A percentile compares a stretch with the other conserved stretches of the same genome.
These are phyloP conservation scores for Fomes fomentarius DNA, from an alignment of 1,284 basidiomycete genomes.

Conservation along the genomic window DNA sequence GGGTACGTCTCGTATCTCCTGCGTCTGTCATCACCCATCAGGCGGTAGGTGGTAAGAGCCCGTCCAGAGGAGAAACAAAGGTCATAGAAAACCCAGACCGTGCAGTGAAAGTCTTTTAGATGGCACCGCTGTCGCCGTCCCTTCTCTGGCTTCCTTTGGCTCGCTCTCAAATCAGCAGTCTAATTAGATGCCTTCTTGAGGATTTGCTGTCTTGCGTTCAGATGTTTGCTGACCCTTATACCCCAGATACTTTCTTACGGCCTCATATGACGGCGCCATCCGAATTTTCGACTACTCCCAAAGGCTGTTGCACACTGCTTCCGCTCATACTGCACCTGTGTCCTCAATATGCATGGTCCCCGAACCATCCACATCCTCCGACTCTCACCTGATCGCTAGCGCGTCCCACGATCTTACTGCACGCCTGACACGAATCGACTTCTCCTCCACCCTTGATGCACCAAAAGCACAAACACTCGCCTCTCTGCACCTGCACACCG, in stretches of 20 bases:
- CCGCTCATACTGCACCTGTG: slow-evolving; percentile 68
- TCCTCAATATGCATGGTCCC: slow-evolving; percentile 72
- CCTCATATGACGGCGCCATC: slow-evolving; percentile 80
- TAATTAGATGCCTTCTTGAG: too few species aligned
- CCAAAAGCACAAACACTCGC: slow-evolving; percentile 49
- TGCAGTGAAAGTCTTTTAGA: too few species aligned
- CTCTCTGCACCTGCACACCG: slow-evolving; percentile 76
- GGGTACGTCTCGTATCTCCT: slow-evolving; percentile 72
- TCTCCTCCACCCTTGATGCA: slow-evolving; percentile 33
- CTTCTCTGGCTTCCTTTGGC: too few species aligned
- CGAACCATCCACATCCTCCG: slow-evolving; percentile 33
- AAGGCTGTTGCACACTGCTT: slow-evolving; percentile 51
- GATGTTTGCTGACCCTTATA: not conserved
- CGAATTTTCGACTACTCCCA: slow-evolving; percentile 77
- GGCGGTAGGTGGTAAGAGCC: too few species aligned
- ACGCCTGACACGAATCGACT: slow-evolving; percentile 59
- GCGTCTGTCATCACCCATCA: not conserved
- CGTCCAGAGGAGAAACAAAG: too few species aligned
- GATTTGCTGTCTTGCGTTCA: too few species aligned
- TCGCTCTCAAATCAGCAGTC: too few species aligned
- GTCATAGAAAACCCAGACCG: too few species aligned
- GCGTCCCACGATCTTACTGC: slow-evolving; percentile 85
- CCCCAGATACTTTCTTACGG: slow-evolving; percentile 73
- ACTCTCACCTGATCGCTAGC: slow-evolving; percentile 67
- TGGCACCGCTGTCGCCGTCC: too few species aligned